Conservation (phyloP, 2,329 filamentous ascomycete genomes). For the Bipolaris bicolor region DNA sequence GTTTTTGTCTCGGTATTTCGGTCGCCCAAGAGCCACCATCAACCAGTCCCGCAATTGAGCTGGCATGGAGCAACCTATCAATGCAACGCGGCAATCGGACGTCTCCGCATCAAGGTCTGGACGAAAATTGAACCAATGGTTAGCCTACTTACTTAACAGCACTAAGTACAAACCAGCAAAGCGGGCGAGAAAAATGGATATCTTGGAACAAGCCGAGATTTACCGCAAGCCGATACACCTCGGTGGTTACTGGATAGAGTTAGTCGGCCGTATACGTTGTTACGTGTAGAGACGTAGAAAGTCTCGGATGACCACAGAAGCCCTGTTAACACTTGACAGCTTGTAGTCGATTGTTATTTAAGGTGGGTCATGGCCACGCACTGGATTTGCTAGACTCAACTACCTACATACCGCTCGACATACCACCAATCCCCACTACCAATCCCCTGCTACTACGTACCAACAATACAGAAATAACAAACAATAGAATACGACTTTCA, state of each 20-base stretch:
- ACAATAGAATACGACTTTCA: too few species aligned
- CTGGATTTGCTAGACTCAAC: neutral
- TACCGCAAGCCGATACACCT: constrained; percentile 9
- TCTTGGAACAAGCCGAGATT: constrained; percentile 18
- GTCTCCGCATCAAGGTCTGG: neutral
- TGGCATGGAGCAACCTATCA: neutral
- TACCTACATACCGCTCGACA: neutral
- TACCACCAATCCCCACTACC: neutral
- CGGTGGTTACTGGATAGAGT: constrained; percentile 5
- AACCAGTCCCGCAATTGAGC: neutral
- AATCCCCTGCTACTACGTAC: neutral
- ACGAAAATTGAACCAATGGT: constrained; percentile 4
- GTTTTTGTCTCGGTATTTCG: too few species aligned
- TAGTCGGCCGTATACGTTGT: neutral
- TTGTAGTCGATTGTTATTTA: constrained; percentile 4
- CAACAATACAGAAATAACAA: neutral
- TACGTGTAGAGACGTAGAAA: constrained; percentile 3
- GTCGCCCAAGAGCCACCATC: neutral
- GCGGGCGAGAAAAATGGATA: constrained; percentile 10
- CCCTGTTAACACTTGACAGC: constrained; percentile 6
- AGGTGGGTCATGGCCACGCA: neutral
- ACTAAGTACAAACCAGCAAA: constrained; percentile 1
- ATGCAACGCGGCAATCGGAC: neutral
- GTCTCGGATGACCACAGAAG: constrained; percentile 9
- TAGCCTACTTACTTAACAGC: neutral